Conservation (phyloP, 495 filamentous ascomycete species). For the Lophiostoma macrostomum region DNA sequence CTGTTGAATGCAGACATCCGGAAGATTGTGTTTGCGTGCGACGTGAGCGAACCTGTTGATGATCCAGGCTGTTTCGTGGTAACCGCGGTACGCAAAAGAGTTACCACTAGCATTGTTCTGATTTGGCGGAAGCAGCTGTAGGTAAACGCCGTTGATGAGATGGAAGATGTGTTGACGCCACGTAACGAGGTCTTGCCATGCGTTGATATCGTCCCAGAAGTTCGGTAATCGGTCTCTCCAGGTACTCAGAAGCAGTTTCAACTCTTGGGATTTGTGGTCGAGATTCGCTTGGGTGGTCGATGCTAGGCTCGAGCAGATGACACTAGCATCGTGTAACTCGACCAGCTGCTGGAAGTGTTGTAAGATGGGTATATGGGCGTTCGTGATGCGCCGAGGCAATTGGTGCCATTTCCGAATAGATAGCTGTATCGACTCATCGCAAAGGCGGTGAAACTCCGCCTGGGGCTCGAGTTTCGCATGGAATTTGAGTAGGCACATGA, state of each 20-base stretch:
- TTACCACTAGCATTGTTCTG: slow-evolving; percentile 74
- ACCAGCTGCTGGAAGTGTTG: slow-evolving; percentile 99
- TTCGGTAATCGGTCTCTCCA: slow-evolving; percentile 97
- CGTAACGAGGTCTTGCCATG: slow-evolving; percentile 97
- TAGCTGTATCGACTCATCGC: slow-evolving; percentile 93
- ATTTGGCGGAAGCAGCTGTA: slow-evolving; percentile 77
- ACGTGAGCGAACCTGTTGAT: slow-evolving; percentile 99
- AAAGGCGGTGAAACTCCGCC: slow-evolving; percentile 80
- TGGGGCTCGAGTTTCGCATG: slow-evolving; percentile 80
- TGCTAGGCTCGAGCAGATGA: slow-evolving; percentile 85
- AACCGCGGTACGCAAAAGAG: slow-evolving; percentile 94
- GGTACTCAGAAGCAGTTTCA: slow-evolving; percentile 88
- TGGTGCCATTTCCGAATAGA: slow-evolving; percentile 99
- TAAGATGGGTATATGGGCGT: slow-evolving; percentile 90
- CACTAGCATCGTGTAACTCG: slow-evolving; percentile 93
- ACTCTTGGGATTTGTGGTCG: slow-evolving; percentile 89
- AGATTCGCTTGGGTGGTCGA: slow-evolving; percentile 81
- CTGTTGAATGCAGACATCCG: slow-evolving; percentile 95
- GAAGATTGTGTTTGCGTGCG: slow-evolving; percentile 92
- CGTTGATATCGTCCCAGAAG: slow-evolving; percentile 98
- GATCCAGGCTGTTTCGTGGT: slow-evolving; percentile 99
- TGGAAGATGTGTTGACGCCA: slow-evolving; percentile 99
- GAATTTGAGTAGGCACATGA: slow-evolving; percentile 91
- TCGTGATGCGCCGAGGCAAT: slow-evolving; percentile 84
- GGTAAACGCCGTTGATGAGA: slow-evolving; percentile 91